A percentile compares a stretch with the other conserved stretches of the same genome.
Conservation (phyloP, 2,329 filamentous ascomycete species). For the Sporothrix dimorphospora region DNA sequence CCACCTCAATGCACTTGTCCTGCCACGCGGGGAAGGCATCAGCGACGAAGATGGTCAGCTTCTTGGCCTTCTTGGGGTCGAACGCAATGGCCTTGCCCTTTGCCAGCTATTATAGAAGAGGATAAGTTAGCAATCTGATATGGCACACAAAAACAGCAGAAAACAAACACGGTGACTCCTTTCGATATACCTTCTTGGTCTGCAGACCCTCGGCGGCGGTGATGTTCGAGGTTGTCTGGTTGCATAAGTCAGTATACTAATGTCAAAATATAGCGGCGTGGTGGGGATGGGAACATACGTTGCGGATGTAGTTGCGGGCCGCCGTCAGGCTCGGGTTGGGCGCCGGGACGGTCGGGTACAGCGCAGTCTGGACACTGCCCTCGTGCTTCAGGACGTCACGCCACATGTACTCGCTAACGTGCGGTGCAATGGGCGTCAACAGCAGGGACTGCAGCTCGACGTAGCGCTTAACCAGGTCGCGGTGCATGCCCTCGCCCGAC, state of each 20-base stretch:
- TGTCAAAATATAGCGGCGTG: neutral
- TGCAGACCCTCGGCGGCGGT: constrained; percentile 36
- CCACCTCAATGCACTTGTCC: constrained; percentile 81
- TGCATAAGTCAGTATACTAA: neutral
- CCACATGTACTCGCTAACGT: constrained; percentile 96
- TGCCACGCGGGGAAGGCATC: constrained; percentile 88
- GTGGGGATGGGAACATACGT: constrained; percentile 7
- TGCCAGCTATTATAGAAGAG: constrained; percentile 55
- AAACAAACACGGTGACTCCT: neutral
- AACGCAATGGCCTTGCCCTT: constrained; percentile 88
- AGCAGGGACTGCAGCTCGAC: constrained; percentile 72
- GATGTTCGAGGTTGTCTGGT: constrained; percentile 33
- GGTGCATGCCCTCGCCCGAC: constrained; percentile 83
- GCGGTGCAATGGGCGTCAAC: constrained; percentile 81
- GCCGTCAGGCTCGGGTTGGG: constrained; percentile 71
- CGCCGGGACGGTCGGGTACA: constrained; percentile 71
- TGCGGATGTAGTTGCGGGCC: constrained; percentile 78
- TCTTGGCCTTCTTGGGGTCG: constrained; percentile 90
- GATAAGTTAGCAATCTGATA: constrained; percentile 39
- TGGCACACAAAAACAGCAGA: neutral
- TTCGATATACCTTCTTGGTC: constrained; percentile 30
- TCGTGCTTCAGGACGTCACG: constrained; percentile 82
- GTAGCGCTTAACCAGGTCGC: constrained; percentile 76
- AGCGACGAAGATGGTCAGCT: constrained; percentile 82
- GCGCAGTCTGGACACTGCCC: constrained; percentile 75